phyloP scores from a whole-genome alignment of 768 basidiomycete genomes.

The Coprinopsis marcescibilis region DNA sequence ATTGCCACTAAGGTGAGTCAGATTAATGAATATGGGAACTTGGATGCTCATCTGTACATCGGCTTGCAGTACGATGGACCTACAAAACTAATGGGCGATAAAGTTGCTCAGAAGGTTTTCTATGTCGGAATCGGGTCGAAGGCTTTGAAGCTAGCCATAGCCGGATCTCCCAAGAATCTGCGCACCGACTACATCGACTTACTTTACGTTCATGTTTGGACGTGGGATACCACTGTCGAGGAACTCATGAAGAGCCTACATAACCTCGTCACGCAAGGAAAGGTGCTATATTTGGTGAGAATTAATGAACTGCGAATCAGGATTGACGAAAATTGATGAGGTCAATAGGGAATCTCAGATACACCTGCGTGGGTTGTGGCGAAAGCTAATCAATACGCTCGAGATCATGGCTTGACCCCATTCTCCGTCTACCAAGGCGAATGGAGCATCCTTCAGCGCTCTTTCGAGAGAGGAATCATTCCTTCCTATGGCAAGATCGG shows the following conservation, averaged over 20 bases:
- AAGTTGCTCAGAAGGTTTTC: slow-evolving; percentile 26
- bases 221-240: slow-evolving; percentile 43
- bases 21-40: background rate
- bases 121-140: slow-evolving; percentile 44
- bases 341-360: slow-evolving; percentile 27
- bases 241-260: slow-evolving; percentile 55
- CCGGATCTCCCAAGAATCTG: slow-evolving; percentile 39
- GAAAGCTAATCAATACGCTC: slow-evolving; percentile 41
- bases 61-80: slow-evolving; percentile 20
- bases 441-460: slow-evolving; percentile 35
- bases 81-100: slow-evolving; percentile 20
- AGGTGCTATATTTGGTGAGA: slow-evolving; percentile 40
- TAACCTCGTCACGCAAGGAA: slow-evolving; percentile 42
- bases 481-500: slow-evolving; percentile 34
- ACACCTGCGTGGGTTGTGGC: slow-evolving; percentile 40
- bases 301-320: too few relatives aligned
- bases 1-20: slow-evolving; percentile 34
- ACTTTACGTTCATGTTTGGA: slow-evolving; percentile 44
- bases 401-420: slow-evolving; percentile 36
- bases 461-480: slow-evolving; percentile 45
- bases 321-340: too few relatives aligned
- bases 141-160: slow-evolving; percentile 35
- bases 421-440: slow-evolving; percentile 46
- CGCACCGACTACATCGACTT: slow-evolving; percentile 41
- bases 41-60: background rate